phyloP scores from a whole-genome alignment of 108 stramenopile genomes.

The Nannochloropsis gaditana region DNA sequence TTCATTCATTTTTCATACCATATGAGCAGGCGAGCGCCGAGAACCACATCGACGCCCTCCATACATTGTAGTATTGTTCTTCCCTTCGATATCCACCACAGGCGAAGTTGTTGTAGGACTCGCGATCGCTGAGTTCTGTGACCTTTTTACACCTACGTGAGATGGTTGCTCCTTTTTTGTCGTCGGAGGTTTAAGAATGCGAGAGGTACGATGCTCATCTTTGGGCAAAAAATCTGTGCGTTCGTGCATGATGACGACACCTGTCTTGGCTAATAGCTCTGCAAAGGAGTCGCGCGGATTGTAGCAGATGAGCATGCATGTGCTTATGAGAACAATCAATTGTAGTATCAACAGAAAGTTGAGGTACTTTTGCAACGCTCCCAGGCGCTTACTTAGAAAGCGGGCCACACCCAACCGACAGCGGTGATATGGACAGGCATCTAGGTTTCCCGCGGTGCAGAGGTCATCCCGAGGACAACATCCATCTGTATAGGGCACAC shows the following conservation, averaged over 20 bases:
- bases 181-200: too few relatives aligned
- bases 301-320: constrained; percentile 43
- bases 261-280: constrained; percentile 35
- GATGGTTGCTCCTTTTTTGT: too few relatives aligned
- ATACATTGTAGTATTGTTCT: not conserved
- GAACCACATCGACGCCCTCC: not conserved
- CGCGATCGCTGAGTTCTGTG: not conserved
- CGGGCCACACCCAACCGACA: constrained; percentile 24
- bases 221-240: not conserved
- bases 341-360: constrained; percentile 22
- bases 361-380: constrained; percentile 25
- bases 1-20: not conserved
- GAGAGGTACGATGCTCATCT: too few relatives aligned
- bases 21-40: not conserved
- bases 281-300: constrained; percentile 32
- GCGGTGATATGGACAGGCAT: constrained; percentile 27
- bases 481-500: not conserved
- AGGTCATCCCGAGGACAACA: constrained; percentile 31
- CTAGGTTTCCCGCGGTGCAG: constrained; percentile 22
- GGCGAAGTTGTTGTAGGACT: not conserved
- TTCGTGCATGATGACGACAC: constrained; percentile 15
- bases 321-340: constrained; percentile 18
- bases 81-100: not conserved
- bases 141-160: too few relatives aligned
- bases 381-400: not conserved